Conservation (phyloP, 768 basidiomycete species). For the Candolleomyces aberdarensis region DNA sequence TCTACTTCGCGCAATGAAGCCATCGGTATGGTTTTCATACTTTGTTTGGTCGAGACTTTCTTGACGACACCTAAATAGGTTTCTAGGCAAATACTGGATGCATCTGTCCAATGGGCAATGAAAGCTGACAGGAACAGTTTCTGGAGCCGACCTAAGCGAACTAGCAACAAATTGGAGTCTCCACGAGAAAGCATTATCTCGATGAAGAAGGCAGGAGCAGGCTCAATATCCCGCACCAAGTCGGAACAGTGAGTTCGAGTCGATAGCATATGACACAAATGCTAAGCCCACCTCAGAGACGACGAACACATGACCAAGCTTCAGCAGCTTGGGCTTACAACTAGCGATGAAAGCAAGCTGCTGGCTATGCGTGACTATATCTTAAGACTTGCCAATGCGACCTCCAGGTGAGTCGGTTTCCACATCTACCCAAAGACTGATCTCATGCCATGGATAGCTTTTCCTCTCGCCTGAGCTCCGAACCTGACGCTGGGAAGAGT, state of each 20-base stretch:
- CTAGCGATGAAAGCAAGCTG: conserved; percentile 80
- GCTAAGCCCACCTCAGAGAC: conserved; percentile 49
- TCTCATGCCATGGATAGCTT: conserved; percentile 42
- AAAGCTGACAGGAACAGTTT: conserved; percentile 76
- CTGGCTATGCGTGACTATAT: conserved; percentile 88
- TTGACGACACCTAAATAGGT: conserved; percentile 26
- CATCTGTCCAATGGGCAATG: conserved; percentile 86
- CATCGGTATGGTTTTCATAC: conserved; percentile 54
- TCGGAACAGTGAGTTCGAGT: conserved; percentile 75
- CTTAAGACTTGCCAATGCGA: conserved; percentile 75
- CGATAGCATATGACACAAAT: neutral
- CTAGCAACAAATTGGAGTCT: conserved; percentile 53
- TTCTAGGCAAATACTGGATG: conserved; percentile 73
- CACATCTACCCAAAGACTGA: neutral
- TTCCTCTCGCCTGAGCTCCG: conserved; percentile 57
- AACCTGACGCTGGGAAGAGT: conserved; percentile 60
- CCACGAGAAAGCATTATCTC: conserved; percentile 70
- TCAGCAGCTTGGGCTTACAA: conserved; percentile 84
- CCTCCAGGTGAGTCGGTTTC: conserved; percentile 54
- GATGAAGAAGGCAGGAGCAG: conserved; percentile 45
- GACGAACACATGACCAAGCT: conserved; percentile 72
- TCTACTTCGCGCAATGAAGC: conserved; percentile 72
- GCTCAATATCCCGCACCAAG: conserved; percentile 45
- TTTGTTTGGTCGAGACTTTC: neutral
- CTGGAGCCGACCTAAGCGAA: conserved; percentile 61